Conservation (phyloP, 192 early-diverging fungal genomes). For the Coemansia sp. region DNA sequence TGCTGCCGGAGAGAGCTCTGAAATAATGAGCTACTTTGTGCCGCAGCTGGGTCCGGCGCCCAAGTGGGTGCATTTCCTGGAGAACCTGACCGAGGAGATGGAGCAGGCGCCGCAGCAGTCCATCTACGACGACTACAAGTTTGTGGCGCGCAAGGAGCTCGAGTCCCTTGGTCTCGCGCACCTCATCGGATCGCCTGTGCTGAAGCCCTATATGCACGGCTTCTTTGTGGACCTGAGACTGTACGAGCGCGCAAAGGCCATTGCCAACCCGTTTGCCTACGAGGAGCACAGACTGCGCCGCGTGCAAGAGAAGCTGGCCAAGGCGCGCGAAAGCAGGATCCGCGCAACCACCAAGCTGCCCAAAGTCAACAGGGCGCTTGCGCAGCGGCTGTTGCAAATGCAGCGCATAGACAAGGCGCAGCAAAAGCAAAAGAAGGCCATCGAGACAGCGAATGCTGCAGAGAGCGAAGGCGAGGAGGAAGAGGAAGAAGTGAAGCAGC, state of each 20-base stretch:
- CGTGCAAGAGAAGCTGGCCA: constrained; percentile 79
- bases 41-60: constrained; percentile 92
- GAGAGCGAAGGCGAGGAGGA: constrained; percentile 24
- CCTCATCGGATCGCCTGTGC: constrained; percentile 85
- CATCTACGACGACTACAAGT: constrained; percentile 98
- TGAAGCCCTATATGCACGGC: constrained; percentile 98
- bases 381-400: constrained; percentile 64
- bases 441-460: not conserved
- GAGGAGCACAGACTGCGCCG: constrained; percentile 82
- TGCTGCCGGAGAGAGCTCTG: constrained; percentile 88
- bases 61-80: constrained; percentile 88
- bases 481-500: constrained; percentile 45
- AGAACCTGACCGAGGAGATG: constrained; percentile 92
- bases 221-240: constrained; percentile 96
- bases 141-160: constrained; percentile 90
- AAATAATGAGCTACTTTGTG: constrained; percentile 91
- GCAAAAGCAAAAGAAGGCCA: constrained; percentile 15
- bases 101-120: constrained; percentile 86
- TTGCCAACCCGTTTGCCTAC: constrained; percentile 95
- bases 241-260: constrained; percentile 93
- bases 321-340: constrained; percentile 86
- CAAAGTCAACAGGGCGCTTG: constrained; percentile 89
- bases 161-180: constrained; percentile 83
- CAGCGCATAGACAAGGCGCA: constrained; percentile 46
- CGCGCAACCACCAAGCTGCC: constrained; percentile 83